A percentile compares a stretch with the other conserved stretches of the same genome.
phyloP scores from a whole-genome alignment of 2,329 filamentous ascomycete species.

The Daldinia sp. region DNA sequence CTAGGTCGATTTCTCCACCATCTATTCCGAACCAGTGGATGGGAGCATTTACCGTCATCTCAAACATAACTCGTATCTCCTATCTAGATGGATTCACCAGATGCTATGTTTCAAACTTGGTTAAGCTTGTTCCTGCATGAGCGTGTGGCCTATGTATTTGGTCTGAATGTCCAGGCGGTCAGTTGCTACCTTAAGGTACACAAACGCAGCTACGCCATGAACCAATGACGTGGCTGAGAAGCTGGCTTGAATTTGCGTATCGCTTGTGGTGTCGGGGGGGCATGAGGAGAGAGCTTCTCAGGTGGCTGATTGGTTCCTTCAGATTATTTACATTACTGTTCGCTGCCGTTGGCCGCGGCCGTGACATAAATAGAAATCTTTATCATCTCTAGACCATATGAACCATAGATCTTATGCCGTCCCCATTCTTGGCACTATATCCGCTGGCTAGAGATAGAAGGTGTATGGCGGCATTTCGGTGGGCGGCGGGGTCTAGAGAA shows the following conservation, averaged over 20 bases:
- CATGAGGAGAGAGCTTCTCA: conserved; percentile 28
- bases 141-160: conserved; percentile 5
- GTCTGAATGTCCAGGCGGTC: too few species aligned
- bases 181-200: too few species aligned
- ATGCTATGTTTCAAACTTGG: conserved; percentile 33
- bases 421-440: conserved; percentile 29
- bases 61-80: conserved; percentile 19
- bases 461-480: conserved; percentile 17
- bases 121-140: conserved; percentile 34
- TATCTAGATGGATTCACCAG: conserved; percentile 27
- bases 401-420: conserved; percentile 34
- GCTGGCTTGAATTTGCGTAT: conserved; percentile 34
- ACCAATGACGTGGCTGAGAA: conserved; percentile 38
- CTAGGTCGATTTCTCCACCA: neutral
- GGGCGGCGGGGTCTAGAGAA: conserved; percentile 11
- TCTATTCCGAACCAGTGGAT: conserved; percentile 7
- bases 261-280: conserved; percentile 28
- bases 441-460: conserved; percentile 27
- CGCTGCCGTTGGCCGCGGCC: conserved; percentile 26
- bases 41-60: conserved; percentile 19
- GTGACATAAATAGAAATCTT: conserved; percentile 43
- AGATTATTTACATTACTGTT: conserved; percentile 32
- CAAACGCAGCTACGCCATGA: conserved; percentile 24
- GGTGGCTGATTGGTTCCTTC: conserved; percentile 39
- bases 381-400: conserved; percentile 29